Evolutionary conservation across 2,329 filamentous ascomycete genomes (phyloP).

Genomic region (Nemania sp.): DNA sequence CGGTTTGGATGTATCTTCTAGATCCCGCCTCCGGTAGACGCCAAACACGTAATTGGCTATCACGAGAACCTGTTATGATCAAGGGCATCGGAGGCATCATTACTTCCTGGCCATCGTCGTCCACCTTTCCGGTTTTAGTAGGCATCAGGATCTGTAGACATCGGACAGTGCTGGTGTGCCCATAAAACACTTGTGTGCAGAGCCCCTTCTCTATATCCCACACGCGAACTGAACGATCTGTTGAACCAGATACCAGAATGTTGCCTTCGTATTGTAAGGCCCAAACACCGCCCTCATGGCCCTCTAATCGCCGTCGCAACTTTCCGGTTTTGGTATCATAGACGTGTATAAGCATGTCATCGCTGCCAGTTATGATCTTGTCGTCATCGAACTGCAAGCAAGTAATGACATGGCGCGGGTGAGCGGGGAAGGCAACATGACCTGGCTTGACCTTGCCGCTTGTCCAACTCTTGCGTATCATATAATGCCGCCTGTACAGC

Average conservation of each 20-base stretch:
- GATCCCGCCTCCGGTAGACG: conserved; percentile 82
- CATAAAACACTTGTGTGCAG: conserved; percentile 95
- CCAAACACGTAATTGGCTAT: conserved; percentile 94
- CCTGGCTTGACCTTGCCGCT: conserved; percentile 79
- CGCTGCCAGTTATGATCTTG: conserved; percentile 96
- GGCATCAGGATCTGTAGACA: conserved; percentile 95
- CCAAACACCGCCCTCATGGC: conserved; percentile 97
- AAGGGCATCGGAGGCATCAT: conserved; percentile 94
- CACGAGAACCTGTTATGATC: conserved; percentile 95
- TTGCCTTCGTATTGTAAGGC: conserved; percentile 96
- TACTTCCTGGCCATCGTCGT: conserved; percentile 70
- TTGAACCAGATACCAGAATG: conserved; percentile 91
- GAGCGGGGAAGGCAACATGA: conserved; percentile 94
- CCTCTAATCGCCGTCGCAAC: conserved; percentile 79
- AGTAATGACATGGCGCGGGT: conserved; percentile 94
- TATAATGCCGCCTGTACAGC: conserved; percentile 87
- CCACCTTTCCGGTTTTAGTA: conserved; percentile 70
- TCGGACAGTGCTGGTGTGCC: conserved; percentile 94
- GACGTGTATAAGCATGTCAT: conserved; percentile 96
- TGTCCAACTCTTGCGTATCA: conserved; percentile 93
- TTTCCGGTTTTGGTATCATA: conserved; percentile 96
- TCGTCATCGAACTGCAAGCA: conserved; percentile 97
- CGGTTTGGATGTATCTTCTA: conserved; percentile 75
- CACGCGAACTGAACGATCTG: conserved; percentile 95
- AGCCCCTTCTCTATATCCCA: conserved; percentile 96